A percentile compares a stretch with the other conserved stretches of the same genome.
Conservation (phyloP, 257 asterid species). For the Solanum chiquidenum region DNA sequence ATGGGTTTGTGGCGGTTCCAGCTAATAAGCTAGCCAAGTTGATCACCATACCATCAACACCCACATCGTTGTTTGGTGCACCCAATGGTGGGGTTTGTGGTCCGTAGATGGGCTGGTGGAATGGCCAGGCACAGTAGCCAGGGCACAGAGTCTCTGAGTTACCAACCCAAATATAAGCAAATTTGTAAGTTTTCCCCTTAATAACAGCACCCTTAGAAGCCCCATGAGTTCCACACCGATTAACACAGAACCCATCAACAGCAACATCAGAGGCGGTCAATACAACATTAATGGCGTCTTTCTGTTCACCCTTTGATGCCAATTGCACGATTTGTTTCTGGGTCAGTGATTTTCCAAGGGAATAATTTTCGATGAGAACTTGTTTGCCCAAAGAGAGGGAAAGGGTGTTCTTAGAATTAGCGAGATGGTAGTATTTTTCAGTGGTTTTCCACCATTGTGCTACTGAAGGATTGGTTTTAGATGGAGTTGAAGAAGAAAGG, state of each 20-base stretch:
- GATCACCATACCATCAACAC: conserved; percentile 52
- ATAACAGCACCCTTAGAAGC: conserved; percentile 11
- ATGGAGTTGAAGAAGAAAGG: conserved; percentile 12
- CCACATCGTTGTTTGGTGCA: conserved; percentile 68
- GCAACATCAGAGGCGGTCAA: conserved; percentile 46
- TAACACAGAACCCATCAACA: conserved; percentile 54
- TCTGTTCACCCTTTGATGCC: conserved; percentile 48
- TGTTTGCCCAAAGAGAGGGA: conserved; percentile 36
- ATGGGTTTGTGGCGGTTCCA: conserved; percentile 63
- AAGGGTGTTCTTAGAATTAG: conserved; percentile 28
- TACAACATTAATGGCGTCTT: conserved; percentile 47
- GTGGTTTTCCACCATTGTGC: conserved; percentile 58
- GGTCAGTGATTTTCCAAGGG: conserved; percentile 52
- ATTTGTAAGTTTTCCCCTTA: conserved; percentile 25
- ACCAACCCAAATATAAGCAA: conserved; percentile 72
- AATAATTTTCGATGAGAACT: conserved; percentile 19
- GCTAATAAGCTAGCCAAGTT: conserved; percentile 49
- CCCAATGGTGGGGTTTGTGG: conserved; percentile 58
- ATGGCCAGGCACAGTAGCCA: conserved; percentile 69
- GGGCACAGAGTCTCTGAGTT: conserved; percentile 54
- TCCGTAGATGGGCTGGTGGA: conserved; percentile 72
- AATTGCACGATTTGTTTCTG: conserved; percentile 30
- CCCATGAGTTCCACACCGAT: conserved; percentile 59
- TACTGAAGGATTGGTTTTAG: conserved; percentile 35
- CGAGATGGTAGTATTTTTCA: conserved; percentile 48